phyloP scores from a whole-genome alignment of 2,329 filamentous ascomycete species.

The Verticillium longisporum region DNA sequence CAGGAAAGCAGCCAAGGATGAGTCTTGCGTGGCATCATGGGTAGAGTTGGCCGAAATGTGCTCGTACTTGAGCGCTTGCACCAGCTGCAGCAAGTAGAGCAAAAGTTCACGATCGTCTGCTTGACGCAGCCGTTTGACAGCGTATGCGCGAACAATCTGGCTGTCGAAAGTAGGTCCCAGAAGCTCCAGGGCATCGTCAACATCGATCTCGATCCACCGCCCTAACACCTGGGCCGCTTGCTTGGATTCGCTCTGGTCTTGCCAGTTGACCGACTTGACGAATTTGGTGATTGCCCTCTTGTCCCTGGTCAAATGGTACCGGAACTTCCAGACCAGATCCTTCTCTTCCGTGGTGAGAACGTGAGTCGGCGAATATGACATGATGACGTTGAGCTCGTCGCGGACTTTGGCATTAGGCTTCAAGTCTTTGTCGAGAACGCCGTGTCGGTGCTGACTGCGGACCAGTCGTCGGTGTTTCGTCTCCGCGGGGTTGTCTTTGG shows the following conservation, averaged over 20 bases:
- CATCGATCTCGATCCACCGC: constrained; percentile 94
- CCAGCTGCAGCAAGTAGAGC: constrained; percentile 85
- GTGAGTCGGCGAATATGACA: constrained; percentile 89
- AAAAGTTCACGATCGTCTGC: constrained; percentile 88
- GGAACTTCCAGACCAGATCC: constrained; percentile 94
- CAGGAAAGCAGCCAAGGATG: constrained; percentile 81
- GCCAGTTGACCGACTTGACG: constrained; percentile 96
- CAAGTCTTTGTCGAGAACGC: constrained; percentile 88
- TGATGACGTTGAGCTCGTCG: constrained; percentile 85
- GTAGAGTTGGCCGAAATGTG: constrained; percentile 55
- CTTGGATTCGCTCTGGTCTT: constrained; percentile 73
- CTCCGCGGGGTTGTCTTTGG: constrained; percentile 87
- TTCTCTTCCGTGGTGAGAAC: constrained; percentile 84
- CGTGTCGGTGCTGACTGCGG: constrained; percentile 81
- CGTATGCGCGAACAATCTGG: constrained; percentile 80
- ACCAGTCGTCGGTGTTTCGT: constrained; percentile 90
- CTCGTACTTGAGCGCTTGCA: constrained; percentile 94
- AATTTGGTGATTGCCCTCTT: constrained; percentile 94
- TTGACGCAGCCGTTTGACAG: constrained; percentile 84
- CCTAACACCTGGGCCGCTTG: constrained; percentile 85
- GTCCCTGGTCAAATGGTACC: constrained; percentile 87
- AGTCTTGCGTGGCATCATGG: constrained; percentile 60
- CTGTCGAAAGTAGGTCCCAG: constrained; percentile 91
- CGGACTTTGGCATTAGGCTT: constrained; percentile 95
- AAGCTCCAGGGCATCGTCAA: constrained; percentile 91